Percentiles rank a stretch among this genome's conserved stretches.
These are phyloP conservation scores for Monilinia fructicola DNA, from an alignment of 2,329 filamentous ascomycete species.

Conservation along the genomic window DNA sequence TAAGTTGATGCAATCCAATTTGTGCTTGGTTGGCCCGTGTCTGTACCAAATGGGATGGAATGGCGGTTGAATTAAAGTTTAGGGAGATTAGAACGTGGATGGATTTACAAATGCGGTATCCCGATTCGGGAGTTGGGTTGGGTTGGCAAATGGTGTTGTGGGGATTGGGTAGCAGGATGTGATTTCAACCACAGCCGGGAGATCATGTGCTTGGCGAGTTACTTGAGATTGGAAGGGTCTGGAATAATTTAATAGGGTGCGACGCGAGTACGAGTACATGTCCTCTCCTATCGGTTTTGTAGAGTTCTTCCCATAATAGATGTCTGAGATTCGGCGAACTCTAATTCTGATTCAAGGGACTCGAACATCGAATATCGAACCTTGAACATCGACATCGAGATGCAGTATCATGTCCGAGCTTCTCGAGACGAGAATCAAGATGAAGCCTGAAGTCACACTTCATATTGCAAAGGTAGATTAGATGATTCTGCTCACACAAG, in stretches of 20 bases:
- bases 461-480: too few species aligned
- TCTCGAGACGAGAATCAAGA: too few species aligned
- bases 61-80: slow-evolving; percentile 4
- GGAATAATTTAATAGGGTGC: background rate
- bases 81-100: background rate
- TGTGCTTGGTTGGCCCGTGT: background rate
- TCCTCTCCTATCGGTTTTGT: background rate
- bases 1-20: background rate
- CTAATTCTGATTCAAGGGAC: too few species aligned
- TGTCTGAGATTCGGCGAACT: too few species aligned
- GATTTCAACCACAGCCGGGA: background rate
- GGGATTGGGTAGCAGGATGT: background rate
- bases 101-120: background rate
- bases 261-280: background rate
- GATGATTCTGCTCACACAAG: too few species aligned
- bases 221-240: background rate
- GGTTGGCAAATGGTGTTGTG: background rate
- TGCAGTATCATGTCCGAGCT: too few species aligned
- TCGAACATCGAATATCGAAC: too few species aligned
- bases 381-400: too few species aligned
- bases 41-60: background rate
- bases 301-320: too few species aligned
- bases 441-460: too few species aligned
- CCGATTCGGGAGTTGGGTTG: background rate
- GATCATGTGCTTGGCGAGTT: background rate